phyloP scores from a whole-genome alignment of 1,284 basidiomycete genomes.

The Phlebopus sp. region DNA sequence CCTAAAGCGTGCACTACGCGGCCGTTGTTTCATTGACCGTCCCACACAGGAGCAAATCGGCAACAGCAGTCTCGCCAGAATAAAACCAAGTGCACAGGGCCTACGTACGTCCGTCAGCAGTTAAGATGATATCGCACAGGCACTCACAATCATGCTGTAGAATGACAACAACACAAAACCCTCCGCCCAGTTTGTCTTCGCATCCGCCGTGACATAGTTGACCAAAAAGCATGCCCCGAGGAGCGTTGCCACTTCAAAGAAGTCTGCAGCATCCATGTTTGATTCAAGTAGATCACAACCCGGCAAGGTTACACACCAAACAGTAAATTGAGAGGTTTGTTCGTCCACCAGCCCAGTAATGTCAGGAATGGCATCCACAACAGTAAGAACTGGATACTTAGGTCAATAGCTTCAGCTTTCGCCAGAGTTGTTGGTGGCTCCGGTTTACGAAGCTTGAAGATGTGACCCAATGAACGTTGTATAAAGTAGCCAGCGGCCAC shows the following conservation, averaged over 20 bases:
- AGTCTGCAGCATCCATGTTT: conserved; percentile 32
- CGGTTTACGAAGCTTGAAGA: conserved; percentile 33
- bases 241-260: conserved; percentile 41
- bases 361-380: conserved; percentile 66
- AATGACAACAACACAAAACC: conserved; percentile 41
- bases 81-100: conserved; percentile 55
- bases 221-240: conserved; percentile 45
- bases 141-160: conserved; percentile 44
- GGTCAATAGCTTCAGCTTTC: conserved; percentile 58
- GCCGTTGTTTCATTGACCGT: not conserved
- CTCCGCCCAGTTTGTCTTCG: conserved; percentile 46
- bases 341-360: conserved; percentile 57
- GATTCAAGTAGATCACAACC: not conserved
- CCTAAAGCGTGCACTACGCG: no score
- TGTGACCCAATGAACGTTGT: conserved; percentile 46
- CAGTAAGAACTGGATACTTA: conserved; percentile 65
- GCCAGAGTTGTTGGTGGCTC: conserved; percentile 48
- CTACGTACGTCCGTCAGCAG: conserved; percentile 34
- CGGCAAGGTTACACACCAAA: conserved; percentile 40
- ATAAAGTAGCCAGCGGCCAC: conserved; percentile 54
- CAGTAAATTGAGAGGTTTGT: conserved; percentile 50
- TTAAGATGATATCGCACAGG: not conserved
- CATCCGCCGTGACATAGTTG: conserved; percentile 46
- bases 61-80: conserved; percentile 42
- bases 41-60: conserved; percentile 31